phyloP scores from a whole-genome alignment of 2,329 filamentous ascomycete species.

The Coniochaeta sp. region DNA sequence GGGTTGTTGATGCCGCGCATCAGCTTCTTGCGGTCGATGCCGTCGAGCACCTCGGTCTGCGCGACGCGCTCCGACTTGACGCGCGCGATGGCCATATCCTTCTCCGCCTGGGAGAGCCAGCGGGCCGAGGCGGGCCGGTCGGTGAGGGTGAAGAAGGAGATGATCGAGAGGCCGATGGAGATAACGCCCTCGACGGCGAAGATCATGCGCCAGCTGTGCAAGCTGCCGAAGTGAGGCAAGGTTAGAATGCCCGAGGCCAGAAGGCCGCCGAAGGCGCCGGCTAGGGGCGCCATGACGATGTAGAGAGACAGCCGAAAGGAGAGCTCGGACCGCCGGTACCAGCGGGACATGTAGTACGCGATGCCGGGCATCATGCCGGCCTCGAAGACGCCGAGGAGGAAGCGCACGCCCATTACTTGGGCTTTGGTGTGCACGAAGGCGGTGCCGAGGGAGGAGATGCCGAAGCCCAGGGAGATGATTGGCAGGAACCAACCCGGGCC shows the following conservation, averaged over 20 bases:
- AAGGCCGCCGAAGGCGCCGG: slow-evolving; percentile 59
- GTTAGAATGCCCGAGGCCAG: slow-evolving; percentile 54
- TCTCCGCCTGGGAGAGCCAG: slow-evolving; percentile 60
- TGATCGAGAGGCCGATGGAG: slow-evolving; percentile 39
- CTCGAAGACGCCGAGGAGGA: slow-evolving; percentile 53
- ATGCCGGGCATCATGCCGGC: slow-evolving; percentile 60
- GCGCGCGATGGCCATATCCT: slow-evolving; percentile 50
- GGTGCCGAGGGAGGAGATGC: slow-evolving; percentile 47
- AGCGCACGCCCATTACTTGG: slow-evolving; percentile 43
- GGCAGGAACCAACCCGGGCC: slow-evolving; percentile 59
- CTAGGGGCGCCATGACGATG: slow-evolving; percentile 56
- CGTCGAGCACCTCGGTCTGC: slow-evolving; percentile 52
- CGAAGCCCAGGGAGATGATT: slow-evolving; percentile 46
- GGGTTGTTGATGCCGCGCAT: slow-evolving; percentile 58
- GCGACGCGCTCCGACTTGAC: slow-evolving; percentile 56
- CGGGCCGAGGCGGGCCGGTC: slow-evolving; percentile 58
- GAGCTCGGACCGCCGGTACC: slow-evolving; percentile 56
- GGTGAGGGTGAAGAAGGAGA: slow-evolving; percentile 56
- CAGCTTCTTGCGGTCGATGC: slow-evolving; percentile 39
- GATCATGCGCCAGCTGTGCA: slow-evolving; percentile 61
- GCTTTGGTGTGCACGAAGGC: slow-evolving; percentile 48
- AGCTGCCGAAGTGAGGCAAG: slow-evolving; percentile 46
- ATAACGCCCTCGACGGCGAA: slow-evolving; percentile 67
- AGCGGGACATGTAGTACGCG: slow-evolving; percentile 55
- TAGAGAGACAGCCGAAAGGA: slow-evolving; percentile 55